Evolutionary conservation across 495 filamentous ascomycete species (phyloP).

Genomic region (Penicillium lagena): DNA sequence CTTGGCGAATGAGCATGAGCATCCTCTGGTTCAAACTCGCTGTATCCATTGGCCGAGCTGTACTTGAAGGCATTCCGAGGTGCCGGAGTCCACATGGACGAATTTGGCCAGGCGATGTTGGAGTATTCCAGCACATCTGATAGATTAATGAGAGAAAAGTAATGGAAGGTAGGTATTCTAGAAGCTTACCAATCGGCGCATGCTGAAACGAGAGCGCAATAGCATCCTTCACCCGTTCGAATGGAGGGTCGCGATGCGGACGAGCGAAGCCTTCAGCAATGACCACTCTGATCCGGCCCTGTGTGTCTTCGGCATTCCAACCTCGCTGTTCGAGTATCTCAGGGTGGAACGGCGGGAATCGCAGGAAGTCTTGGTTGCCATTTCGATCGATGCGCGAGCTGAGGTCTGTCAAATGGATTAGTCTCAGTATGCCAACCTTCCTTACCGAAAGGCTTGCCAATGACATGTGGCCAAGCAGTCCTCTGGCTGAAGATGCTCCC

Average conservation of each 20-base stretch:
- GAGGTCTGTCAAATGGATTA: slow-evolving; percentile 6
- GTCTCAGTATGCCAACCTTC: too few species aligned
- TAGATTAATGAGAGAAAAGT: slow-evolving; percentile 7
- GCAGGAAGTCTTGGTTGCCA: slow-evolving; percentile 56
- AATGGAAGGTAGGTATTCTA: neutral
- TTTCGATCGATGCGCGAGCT: slow-evolving; percentile 42
- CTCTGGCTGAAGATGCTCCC: slow-evolving; percentile 49
- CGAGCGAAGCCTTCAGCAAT: slow-evolving; percentile 66
- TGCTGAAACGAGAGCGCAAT: slow-evolving; percentile 82
- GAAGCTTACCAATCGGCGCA: slow-evolving; percentile 62
- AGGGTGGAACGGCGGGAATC: slow-evolving; percentile 67
- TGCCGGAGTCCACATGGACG: slow-evolving; percentile 59
- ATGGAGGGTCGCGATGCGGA: slow-evolving; percentile 41
- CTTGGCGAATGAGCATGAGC: slow-evolving; percentile 47
- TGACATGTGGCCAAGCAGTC: slow-evolving; percentile 56
- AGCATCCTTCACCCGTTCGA: slow-evolving; percentile 67
- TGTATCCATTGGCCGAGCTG: slow-evolving; percentile 15
- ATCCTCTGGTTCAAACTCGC: slow-evolving; percentile 26
- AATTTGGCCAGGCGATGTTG: slow-evolving; percentile 79
- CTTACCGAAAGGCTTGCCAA: slow-evolving; percentile 25
- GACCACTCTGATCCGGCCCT: slow-evolving; percentile 71
- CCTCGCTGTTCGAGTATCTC: slow-evolving; percentile 64
- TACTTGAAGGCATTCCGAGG: slow-evolving; percentile 32
- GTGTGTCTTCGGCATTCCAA: slow-evolving; percentile 65
- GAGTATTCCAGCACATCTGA: slow-evolving; percentile 67